phyloP scores from a whole-genome alignment of 768 basidiomycete species.

The Pisolithus marmoratus region DNA sequence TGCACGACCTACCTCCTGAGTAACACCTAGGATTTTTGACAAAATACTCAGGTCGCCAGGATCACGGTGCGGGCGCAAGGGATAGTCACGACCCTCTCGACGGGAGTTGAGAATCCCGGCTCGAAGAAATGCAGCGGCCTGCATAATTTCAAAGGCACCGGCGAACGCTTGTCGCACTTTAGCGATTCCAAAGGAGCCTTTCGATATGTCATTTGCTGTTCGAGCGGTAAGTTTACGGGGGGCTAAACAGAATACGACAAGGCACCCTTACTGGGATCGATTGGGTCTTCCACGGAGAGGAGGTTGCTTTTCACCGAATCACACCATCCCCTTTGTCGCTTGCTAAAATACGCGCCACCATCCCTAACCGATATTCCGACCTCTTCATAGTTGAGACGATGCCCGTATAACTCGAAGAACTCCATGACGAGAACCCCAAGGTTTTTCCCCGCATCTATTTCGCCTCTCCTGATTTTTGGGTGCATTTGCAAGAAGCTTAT shows the following conservation, averaged over 20 bases:
- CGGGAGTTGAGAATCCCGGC: conserved; percentile 59
- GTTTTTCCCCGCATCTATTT: conserved; percentile 84
- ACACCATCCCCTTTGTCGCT: conserved; percentile 76
- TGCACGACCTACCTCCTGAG: conserved; percentile 60
- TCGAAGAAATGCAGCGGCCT: conserved; percentile 62
- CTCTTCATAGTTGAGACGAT: conserved; percentile 86
- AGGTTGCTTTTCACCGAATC: conserved; percentile 50
- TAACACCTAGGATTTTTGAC: conserved; percentile 73
- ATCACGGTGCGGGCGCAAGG: conserved; percentile 38
- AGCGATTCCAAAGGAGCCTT: conserved; percentile 77
- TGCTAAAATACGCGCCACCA: conserved; percentile 87
- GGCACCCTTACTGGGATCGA: conserved; percentile 67
- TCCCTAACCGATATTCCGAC: conserved; percentile 84
- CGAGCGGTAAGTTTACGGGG: background rate
- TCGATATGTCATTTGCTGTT: conserved; percentile 89
- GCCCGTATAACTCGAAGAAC: conserved; percentile 95
- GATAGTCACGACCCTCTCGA: conserved; percentile 42
- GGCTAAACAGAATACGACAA: background rate
- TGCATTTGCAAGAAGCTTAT: conserved; percentile 97
- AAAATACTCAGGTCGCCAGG: conserved; percentile 74
- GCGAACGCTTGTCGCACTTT: conserved; percentile 80
- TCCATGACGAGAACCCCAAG: conserved; percentile 94
- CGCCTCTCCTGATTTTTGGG: conserved; percentile 83
- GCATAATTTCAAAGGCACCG: conserved; percentile 74
- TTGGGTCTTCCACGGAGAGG: conserved; percentile 91